phyloP scores from a whole-genome alignment of 306 rosid species.

The Clitoria ternatea region DNA sequence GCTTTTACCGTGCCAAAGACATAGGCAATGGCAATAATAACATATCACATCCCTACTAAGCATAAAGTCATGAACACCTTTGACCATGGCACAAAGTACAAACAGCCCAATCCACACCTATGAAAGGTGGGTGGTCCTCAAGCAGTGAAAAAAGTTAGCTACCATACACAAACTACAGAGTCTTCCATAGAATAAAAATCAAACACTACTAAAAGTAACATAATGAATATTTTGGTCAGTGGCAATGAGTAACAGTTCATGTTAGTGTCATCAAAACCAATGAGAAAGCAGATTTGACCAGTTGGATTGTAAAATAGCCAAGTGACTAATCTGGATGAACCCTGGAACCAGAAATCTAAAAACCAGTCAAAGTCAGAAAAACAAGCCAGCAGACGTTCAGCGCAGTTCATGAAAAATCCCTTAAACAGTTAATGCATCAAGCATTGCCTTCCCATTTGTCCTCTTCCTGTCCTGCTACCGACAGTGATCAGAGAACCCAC shows the following conservation, averaged over 20 bases:
- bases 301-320: too few relatives aligned
- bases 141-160: conserved; percentile 14
- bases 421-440: too few relatives aligned
- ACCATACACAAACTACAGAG: conserved; percentile 21
- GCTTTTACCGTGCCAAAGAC: neutral
- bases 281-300: too few relatives aligned
- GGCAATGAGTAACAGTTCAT: neutral
- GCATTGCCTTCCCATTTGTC: too few relatives aligned
- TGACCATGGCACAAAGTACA: conserved; percentile 15
- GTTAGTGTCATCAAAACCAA: too few relatives aligned
- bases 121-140: neutral
- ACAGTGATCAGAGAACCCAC: too few relatives aligned
- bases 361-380: too few relatives aligned
- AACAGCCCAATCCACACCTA: neutral
- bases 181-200: neutral
- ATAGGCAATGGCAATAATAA: neutral
- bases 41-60: neutral
- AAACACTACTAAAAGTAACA: neutral
- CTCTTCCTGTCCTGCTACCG: too few relatives aligned
- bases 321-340: too few relatives aligned
- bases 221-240: neutral
- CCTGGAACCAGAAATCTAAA: too few relatives aligned
- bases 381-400: too few relatives aligned
- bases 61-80: neutral
- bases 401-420: too few relatives aligned